A percentile compares a stretch with the other conserved stretches of the same genome.
Evolutionary conservation across 768 basidiomycete genomes (phyloP).

Genomic region (Mycena belliarum): DNA sequence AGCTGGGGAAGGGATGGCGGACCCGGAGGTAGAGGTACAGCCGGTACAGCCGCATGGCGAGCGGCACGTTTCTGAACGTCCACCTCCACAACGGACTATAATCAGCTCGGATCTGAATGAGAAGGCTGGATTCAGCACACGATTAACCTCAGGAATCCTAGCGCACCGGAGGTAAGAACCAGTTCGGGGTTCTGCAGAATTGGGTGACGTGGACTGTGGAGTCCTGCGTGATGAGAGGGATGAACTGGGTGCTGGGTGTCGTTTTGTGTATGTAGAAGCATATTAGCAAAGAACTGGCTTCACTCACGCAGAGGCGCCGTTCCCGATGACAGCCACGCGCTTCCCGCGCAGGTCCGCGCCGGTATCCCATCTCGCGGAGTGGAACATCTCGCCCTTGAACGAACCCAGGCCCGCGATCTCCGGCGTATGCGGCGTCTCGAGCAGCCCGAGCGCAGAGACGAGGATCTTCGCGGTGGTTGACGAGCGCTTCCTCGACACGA

Average conservation of each 20-base stretch:
- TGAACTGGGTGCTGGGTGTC: constrained; percentile 52
- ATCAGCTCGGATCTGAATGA: background rate
- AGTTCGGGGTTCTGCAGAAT: constrained; percentile 61
- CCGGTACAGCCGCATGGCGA: constrained; percentile 34
- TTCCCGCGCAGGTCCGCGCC: constrained; percentile 44
- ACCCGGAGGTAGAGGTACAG: constrained; percentile 22
- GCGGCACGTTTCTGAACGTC: constrained; percentile 42
- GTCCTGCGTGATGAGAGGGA: constrained; percentile 54
- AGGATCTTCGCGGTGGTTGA: constrained; percentile 44
- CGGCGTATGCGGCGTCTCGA: constrained; percentile 45
- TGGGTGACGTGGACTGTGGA: constrained; percentile 53
- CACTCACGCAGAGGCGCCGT: constrained; percentile 56
- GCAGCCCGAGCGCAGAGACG: constrained; percentile 51
- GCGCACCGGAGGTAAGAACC: constrained; percentile 54
- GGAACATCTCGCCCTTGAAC: constrained; percentile 54
- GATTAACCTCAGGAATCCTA: background rate
- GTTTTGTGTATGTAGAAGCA: too few relatives aligned
- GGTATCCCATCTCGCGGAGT: constrained; percentile 52
- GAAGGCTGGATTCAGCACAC: constrained; percentile 3
- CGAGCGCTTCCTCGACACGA: constrained; percentile 30
- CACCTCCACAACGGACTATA: constrained; percentile 29
- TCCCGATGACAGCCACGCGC: constrained; percentile 60
- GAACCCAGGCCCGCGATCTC: constrained; percentile 33
- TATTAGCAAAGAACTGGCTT: background rate
- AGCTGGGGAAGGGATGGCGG: background rate